Conservation (phyloP, 306 rosid species). For the Quercus robur region DNA sequence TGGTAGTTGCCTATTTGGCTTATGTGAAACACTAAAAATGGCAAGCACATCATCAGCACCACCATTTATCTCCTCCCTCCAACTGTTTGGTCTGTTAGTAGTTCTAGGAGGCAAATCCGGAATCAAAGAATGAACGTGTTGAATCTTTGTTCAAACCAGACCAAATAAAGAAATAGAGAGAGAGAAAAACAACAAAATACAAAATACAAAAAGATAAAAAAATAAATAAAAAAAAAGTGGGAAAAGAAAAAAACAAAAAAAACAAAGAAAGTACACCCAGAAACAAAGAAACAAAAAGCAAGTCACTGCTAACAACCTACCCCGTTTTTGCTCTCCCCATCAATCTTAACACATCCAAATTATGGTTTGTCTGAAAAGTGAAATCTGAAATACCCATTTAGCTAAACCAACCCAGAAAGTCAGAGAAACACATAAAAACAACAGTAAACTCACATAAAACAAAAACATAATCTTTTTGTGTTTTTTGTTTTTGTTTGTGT, state of each 20-base stretch:
- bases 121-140: slow-evolving; percentile 34
- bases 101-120: slow-evolving; percentile 69
- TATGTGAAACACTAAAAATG: slow-evolving; percentile 38
- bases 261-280: slow-evolving; percentile 3
- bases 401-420: slow-evolving; percentile 11
- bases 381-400: slow-evolving; percentile 39
- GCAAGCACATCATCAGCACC: slow-evolving; percentile 34
- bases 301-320: slow-evolving; percentile 38
- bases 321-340: slow-evolving; percentile 47
- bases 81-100: slow-evolving; percentile 56
- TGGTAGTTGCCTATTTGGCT: slow-evolving; percentile 19
- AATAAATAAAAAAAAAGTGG: not conserved
- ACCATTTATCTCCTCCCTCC: slow-evolving; percentile 36
- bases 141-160: slow-evolving; percentile 44
- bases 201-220: not conserved
- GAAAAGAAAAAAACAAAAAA: slow-evolving; percentile 5
- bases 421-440: slow-evolving; percentile 4
- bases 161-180: slow-evolving; percentile 22
- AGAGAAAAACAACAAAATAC: not conserved
- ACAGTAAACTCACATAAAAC: slow-evolving; percentile 15
- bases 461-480: slow-evolving; percentile 14
- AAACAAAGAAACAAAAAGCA: slow-evolving; percentile 32
- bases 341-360: slow-evolving; percentile 37
- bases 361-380: slow-evolving; percentile 9
- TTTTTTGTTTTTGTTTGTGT: slow-evolving; percentile 18